Evolutionary conservation across 208 protist genomes (phyloP).

Genomic region (Trypanosoma congolense): DNA sequence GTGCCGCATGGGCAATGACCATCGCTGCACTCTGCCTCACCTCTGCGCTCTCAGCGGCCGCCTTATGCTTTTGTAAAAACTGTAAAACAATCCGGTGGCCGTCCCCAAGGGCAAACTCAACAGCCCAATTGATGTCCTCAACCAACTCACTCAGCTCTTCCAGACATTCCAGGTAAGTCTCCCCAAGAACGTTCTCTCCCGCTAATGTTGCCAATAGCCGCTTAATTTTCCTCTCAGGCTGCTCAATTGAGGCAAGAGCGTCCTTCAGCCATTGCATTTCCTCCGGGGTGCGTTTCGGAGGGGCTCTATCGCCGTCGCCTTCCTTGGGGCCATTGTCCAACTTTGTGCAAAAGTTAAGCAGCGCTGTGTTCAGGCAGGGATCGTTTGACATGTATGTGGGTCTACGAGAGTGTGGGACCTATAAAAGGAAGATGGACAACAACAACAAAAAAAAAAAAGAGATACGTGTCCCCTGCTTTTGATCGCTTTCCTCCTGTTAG

Average conservation of each 20-base stretch:
- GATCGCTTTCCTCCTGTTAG: too few relatives aligned
- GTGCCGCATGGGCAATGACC: constrained; percentile 41
- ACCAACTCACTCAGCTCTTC: constrained; percentile 83
- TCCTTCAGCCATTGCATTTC: constrained; percentile 63
- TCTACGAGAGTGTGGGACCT: background rate
- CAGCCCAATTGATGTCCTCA: constrained; percentile 86
- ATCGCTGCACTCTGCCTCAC: constrained; percentile 24
- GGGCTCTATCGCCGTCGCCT: background rate
- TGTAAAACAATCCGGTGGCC: constrained; percentile 45
- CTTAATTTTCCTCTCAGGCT: constrained; percentile 60
- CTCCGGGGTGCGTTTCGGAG: constrained; percentile 8
- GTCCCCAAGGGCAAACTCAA: constrained; percentile 73
- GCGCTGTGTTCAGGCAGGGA: constrained; percentile 38
- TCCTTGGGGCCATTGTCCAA: constrained; percentile 12
- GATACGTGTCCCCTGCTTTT: too few relatives aligned
- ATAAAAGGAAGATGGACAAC: background rate
- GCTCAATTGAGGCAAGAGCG: constrained; percentile 66
- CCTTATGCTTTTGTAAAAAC: constrained; percentile 20
- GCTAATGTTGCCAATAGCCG: constrained; percentile 31
- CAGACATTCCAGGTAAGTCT: constrained; percentile 24
- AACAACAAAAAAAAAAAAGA: constrained; percentile 4
- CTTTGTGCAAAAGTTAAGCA: constrained; percentile 45
- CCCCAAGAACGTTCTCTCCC: constrained; percentile 23
- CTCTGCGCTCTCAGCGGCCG: constrained; percentile 12
- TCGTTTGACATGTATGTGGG: constrained; percentile 38